These are phyloP conservation scores for Parvularia atlantis DNA, from an alignment of 78 protist genomes.

Conservation along the genomic window DNA sequence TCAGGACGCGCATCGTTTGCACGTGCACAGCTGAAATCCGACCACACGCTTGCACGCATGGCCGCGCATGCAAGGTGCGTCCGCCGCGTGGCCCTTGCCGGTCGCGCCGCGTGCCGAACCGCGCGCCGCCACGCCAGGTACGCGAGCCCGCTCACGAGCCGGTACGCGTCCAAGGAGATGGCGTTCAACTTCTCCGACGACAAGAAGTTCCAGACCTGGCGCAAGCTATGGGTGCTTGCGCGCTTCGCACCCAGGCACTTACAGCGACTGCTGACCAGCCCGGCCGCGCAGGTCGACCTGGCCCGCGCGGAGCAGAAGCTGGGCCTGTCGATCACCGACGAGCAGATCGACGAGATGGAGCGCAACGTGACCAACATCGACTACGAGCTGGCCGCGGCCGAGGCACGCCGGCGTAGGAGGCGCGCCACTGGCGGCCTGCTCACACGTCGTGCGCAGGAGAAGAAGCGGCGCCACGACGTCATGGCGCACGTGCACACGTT, in stretches of 20 bases:
- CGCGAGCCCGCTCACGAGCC: conserved; percentile 21
- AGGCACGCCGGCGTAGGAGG: background rate
- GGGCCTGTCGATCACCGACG: conserved; percentile 33
- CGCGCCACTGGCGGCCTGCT: background rate
- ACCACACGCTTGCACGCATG: too few species aligned
- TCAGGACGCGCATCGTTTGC: too few species aligned
- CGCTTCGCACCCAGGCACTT: background rate
- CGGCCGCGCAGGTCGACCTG: background rate
- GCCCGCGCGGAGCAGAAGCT: conserved; percentile 28
- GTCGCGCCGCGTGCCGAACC: too few species aligned
- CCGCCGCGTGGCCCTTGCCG: too few species aligned
- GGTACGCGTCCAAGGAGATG: conserved; percentile 31
- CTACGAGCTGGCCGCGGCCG: conserved; percentile 28
- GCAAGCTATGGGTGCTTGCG: conserved; percentile 27
- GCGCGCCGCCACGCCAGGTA: too few species aligned
- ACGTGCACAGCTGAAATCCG: too few species aligned
- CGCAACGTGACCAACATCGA: conserved; percentile 29
- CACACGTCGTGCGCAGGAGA: conserved; percentile 18
- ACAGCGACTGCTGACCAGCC: background rate
- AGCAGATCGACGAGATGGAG: conserved; percentile 32
- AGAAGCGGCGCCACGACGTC: conserved; percentile 50
- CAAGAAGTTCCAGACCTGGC: conserved; percentile 26
- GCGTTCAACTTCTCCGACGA: background rate
- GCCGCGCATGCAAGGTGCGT: too few species aligned
- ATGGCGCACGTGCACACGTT: conserved; percentile 61